Percentiles rank a stretch among this genome's conserved stretches.
Conservation (phyloP, 768 basidiomycete species). For the Cytidiella melzeri region DNA sequence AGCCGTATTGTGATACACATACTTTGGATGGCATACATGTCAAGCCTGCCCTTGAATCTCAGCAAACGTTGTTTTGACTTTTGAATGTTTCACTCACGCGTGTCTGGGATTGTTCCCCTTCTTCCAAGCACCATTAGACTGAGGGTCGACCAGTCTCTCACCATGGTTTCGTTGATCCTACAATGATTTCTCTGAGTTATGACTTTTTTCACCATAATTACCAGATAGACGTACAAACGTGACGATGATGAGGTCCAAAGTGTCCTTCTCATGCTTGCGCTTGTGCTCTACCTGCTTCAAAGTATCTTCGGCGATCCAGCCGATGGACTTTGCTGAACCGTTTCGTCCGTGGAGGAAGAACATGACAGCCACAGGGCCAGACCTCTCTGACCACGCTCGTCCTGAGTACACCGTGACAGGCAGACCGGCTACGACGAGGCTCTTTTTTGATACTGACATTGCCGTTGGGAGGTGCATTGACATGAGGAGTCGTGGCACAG, state of each 20-base stretch:
- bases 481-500: no score
- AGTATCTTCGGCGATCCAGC: conserved; percentile 27
- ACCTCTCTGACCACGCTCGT: conserved; percentile 8
- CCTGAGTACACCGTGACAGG: conserved; percentile 23
- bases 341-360: conserved; percentile 45
- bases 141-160: conserved; percentile 29
- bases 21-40: conserved; percentile 47
- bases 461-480: conserved; percentile 1
- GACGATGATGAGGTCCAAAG: conserved; percentile 40
- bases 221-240: conserved; percentile 33
- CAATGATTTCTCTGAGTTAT: not conserved
- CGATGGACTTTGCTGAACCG: conserved; percentile 28
- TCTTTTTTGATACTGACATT: conserved; percentile 18
- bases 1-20: no score
- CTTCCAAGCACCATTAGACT: conserved; percentile 35
- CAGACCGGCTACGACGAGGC: conserved; percentile 24
- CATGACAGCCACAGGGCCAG: conserved; percentile 26
- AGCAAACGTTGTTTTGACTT: no score
- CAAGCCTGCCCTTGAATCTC: conserved; percentile 22
- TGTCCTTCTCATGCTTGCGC: conserved; percentile 11
- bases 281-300: conserved; percentile 23
- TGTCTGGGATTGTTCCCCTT: conserved; percentile 36
- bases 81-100: conserved; percentile 39
- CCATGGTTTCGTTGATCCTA: conserved; percentile 55
- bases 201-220: not conserved